phyloP scores from a whole-genome alignment of 1,284 basidiomycete genomes.

The Cystobasidiaceae sp. region DNA sequence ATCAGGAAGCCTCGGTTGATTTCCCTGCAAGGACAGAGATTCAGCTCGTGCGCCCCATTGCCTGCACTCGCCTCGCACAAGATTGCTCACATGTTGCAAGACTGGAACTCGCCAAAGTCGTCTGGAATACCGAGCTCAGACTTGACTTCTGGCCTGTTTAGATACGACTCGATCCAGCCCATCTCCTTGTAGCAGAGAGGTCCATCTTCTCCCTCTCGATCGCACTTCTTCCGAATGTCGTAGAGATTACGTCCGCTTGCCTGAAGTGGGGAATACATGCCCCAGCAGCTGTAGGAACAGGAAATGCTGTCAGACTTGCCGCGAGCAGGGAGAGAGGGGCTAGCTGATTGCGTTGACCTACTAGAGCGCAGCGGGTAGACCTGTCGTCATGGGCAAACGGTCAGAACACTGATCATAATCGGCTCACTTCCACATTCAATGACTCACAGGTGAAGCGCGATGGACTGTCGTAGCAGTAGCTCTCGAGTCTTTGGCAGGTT shows the following conservation, averaged over 20 bases:
- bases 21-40: conserved; percentile 41
- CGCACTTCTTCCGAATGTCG: conserved; percentile 74
- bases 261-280: conserved; percentile 53
- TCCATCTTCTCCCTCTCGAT: conserved; percentile 60
- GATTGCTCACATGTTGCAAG: conserved; percentile 51
- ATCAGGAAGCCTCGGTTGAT: conserved; percentile 49
- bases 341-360: conserved; percentile 33
- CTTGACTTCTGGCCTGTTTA: conserved; percentile 67
- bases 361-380: conserved; percentile 50
- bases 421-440: neutral
- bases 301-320: conserved; percentile 39
- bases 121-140: conserved; percentile 63
- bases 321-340: neutral
- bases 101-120: conserved; percentile 55
- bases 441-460: conserved; percentile 53
- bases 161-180: conserved; percentile 70
- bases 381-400: neutral
- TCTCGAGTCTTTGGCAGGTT: conserved; percentile 46
- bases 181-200: conserved; percentile 56
- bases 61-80: neutral
- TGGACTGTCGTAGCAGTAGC: conserved; percentile 47
- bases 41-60: neutral
- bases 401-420: neutral
- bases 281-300: conserved; percentile 48
- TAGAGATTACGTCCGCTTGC: conserved; percentile 51